phyloP scores from a whole-genome alignment of 2,329 filamentous ascomycete species.

The Fonsecaea nubica region DNA sequence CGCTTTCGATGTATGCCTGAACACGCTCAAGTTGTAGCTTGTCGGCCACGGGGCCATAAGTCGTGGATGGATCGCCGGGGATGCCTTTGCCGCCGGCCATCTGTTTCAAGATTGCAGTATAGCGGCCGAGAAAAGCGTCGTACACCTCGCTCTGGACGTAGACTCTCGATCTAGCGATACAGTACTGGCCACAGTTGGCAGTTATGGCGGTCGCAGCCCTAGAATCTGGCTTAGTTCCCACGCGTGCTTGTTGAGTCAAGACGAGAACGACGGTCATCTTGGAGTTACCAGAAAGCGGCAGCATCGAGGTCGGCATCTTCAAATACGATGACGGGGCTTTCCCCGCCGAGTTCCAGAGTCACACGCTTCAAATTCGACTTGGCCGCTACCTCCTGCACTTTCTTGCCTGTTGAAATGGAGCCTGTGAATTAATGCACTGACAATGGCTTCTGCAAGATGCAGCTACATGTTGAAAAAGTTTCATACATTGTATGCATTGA shows the following conservation, averaged over 20 bases:
- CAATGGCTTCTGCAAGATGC: not conserved
- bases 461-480: not conserved
- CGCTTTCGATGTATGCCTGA: conserved; percentile 50
- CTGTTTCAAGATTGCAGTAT: conserved; percentile 44
- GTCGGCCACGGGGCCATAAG: conserved; percentile 53
- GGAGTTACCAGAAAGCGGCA: conserved; percentile 40
- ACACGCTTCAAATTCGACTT: conserved; percentile 63
- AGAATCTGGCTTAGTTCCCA: too few species aligned
- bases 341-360: conserved; percentile 62
- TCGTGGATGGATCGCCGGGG: conserved; percentile 66
- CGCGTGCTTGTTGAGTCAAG: too few species aligned
- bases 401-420: conserved; percentile 64
- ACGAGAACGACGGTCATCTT: too few species aligned
- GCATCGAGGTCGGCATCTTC: conserved; percentile 45
- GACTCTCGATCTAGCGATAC: conserved; percentile 58
- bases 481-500: not conserved
- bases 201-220: conserved; percentile 40
- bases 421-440: conserved; percentile 63
- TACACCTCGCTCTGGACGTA: conserved; percentile 66
- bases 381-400: conserved; percentile 61
- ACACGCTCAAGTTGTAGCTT: conserved; percentile 52
- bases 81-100: conserved; percentile 59
- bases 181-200: conserved; percentile 45
- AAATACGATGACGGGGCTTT: conserved; percentile 46
- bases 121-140: conserved; percentile 62